Evolutionary conservation across 2,329 filamentous ascomycete species (phyloP).

Genomic region (Colletotrichum sp.): DNA sequence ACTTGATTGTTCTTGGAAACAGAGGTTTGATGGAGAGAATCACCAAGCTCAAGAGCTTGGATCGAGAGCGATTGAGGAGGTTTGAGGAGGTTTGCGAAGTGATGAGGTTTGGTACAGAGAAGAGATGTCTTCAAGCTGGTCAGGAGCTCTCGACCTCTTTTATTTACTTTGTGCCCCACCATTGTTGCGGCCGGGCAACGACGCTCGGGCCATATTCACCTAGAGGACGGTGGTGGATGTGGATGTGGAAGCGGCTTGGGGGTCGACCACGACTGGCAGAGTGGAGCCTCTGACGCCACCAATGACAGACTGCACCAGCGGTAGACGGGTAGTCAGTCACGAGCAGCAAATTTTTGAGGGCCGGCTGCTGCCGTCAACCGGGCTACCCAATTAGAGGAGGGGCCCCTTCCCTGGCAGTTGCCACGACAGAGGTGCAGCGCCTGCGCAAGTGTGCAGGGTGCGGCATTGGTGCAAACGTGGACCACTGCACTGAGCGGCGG

Average conservation of each 20-base stretch:
- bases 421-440: background rate
- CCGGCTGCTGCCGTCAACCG: background rate
- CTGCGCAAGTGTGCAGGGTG: background rate
- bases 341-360: background rate
- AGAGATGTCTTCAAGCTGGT: slow-evolving; percentile 25
- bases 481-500: background rate
- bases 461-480: background rate
- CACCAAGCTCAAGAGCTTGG: slow-evolving; percentile 25
- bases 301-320: background rate
- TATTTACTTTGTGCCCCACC: slow-evolving; percentile 51
- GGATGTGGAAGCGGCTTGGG: background rate
- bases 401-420: slow-evolving; percentile 4
- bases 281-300: background rate
- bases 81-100: slow-evolving; percentile 19
- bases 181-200: slow-evolving; percentile 25
- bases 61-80: slow-evolving; percentile 3
- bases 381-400: background rate
- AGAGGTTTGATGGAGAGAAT: slow-evolving; percentile 25
- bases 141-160: slow-evolving; percentile 36
- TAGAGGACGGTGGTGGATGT: background rate
- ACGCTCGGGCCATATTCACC: background rate
- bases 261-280: background rate
- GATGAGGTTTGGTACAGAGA: slow-evolving; percentile 29
- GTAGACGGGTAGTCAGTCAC: background rate
- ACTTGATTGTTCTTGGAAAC: slow-evolving; percentile 40